A percentile compares a stretch with the other conserved stretches of the same genome.
phyloP scores from a whole-genome alignment of 176 grass and related monocot species.

The Alloteropsis semialata region DNA sequence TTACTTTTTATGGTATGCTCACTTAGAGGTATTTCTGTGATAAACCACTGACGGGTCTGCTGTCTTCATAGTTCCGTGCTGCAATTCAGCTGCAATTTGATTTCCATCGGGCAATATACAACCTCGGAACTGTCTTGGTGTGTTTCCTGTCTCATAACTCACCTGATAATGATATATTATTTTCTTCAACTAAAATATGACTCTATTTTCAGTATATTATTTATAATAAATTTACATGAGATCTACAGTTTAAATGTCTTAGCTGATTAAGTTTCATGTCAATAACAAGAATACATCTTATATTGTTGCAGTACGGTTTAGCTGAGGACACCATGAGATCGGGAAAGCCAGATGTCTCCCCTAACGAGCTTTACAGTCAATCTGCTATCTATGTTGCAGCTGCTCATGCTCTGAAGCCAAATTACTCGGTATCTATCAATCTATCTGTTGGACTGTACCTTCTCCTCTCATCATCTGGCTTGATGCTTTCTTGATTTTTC shows the following conservation, averaged over 20 bases:
- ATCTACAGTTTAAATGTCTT: constrained; percentile 8
- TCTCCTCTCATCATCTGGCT: background rate
- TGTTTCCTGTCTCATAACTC: constrained; percentile 23
- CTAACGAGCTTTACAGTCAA: constrained; percentile 91
- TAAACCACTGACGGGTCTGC: constrained; percentile 8
- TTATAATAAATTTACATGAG: background rate
- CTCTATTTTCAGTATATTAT: background rate
- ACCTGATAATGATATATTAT: constrained; percentile 19
- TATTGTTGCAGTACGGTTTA: constrained; percentile 81
- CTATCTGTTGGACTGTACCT: background rate
- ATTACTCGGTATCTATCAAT: constrained; percentile 65
- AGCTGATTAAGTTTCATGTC: background rate
- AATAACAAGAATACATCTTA: constrained; percentile 2
- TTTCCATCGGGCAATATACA: constrained; percentile 99
- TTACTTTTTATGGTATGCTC: constrained; percentile 11
- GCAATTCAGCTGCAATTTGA: constrained; percentile 98
- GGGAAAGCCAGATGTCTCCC: constrained; percentile 63
- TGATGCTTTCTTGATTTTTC: background rate
- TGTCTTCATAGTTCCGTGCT: constrained; percentile 72
- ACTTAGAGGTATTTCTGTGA: background rate
- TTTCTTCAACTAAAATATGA: background rate
- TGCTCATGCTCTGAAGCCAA: constrained; percentile 94
- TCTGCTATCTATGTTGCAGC: constrained; percentile 99
- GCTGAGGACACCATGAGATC: constrained; percentile 97
- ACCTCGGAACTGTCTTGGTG: constrained; percentile 96